Conservation (phyloP, 2,329 filamentous ascomycete genomes). For the Amylocarpus encephaloides region DNA sequence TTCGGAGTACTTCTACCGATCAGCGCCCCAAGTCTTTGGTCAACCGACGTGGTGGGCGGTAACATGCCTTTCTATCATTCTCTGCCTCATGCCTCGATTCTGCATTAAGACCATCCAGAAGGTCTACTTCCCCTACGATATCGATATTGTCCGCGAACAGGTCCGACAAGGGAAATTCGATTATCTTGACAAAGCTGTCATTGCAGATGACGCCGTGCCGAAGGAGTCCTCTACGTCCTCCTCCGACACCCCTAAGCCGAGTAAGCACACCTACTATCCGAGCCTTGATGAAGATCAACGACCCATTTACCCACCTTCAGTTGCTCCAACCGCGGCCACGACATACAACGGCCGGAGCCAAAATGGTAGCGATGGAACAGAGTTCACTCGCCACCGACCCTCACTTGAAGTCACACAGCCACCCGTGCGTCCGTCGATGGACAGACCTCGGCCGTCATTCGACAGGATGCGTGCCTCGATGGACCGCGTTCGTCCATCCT, state of each 20-base stretch:
- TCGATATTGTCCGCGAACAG: slow-evolving; percentile 95
- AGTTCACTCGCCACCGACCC: slow-evolving; percentile 66
- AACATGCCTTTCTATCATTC: slow-evolving; percentile 68
- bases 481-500: slow-evolving; percentile 77
- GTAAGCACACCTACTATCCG: slow-evolving; percentile 50
- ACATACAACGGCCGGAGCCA: slow-evolving; percentile 77
- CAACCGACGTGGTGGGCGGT: slow-evolving; percentile 83
- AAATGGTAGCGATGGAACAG: slow-evolving; percentile 90
- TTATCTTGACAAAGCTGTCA: slow-evolving; percentile 45
- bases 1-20: slow-evolving; percentile 68
- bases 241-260: slow-evolving; percentile 46
- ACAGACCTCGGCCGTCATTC: slow-evolving; percentile 73
- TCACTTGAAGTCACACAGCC: slow-evolving; percentile 44
- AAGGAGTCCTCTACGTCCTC: slow-evolving; percentile 47
- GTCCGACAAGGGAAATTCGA: slow-evolving; percentile 76
- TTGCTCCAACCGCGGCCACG: slow-evolving; percentile 61
- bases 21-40: slow-evolving; percentile 72
- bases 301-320: slow-evolving; percentile 89
- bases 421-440: slow-evolving; percentile 37
- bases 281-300: slow-evolving; percentile 80
- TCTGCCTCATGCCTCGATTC: slow-evolving; percentile 84
- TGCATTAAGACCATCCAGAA: slow-evolving; percentile 84
- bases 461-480: slow-evolving; percentile 82
- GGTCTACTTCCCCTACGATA: slow-evolving; percentile 85
- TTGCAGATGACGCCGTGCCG: slow-evolving; percentile 33